Base-by-base conservation (phyloP, 495 filamentous ascomycete species). In the Patellaria atrata region DNA sequence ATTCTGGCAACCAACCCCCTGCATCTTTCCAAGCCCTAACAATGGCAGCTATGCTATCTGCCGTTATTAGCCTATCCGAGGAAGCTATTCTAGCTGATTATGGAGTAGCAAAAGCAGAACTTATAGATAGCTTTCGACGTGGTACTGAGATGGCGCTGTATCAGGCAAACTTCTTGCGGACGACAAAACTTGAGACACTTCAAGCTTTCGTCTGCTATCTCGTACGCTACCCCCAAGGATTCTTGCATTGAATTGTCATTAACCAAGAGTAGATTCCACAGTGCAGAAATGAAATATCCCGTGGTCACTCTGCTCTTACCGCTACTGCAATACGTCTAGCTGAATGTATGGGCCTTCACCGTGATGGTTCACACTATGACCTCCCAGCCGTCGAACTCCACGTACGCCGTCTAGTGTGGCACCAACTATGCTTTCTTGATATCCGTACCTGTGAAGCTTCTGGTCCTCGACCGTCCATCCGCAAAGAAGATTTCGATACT, bases 141-240 rank as follows among this genome's bases (percentile, higher is more conserved):
- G 74, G 67, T 0, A 68, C 72, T 4, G 79, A 82, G 57, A 62
- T 61, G 2, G 68, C 75, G 16, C 58, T 84, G 15, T 60, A 62
- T 35, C 69, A 71, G 41, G 76, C 78, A 3, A 70, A 73, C 47
- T 79, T 82, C 37, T 49, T 82, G 32, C 61, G 74, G 9, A 81
- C 77, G 10, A 78, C 75, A 3, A 74, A 70, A 39, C 53, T 78
- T 7, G 74, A 80, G 56, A 79, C 75, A 0, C 51, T 84, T 29
- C 79, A 84, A 48, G 75, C 72, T 4, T 76, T 82, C 46, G 71
- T 81, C 15, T 75, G 79, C 61, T 82, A 79, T 37, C 55, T 82
- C 57, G 71, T 77, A 17, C 11, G 10, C 22, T 29, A n/a, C 15
- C 18, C 9, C 15, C 9, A n/a, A 17, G 4, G 3, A 1, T 14